Conservation (phyloP, 2,329 filamentous ascomycete genomes). For the Chaetomium strumarium region DNA sequence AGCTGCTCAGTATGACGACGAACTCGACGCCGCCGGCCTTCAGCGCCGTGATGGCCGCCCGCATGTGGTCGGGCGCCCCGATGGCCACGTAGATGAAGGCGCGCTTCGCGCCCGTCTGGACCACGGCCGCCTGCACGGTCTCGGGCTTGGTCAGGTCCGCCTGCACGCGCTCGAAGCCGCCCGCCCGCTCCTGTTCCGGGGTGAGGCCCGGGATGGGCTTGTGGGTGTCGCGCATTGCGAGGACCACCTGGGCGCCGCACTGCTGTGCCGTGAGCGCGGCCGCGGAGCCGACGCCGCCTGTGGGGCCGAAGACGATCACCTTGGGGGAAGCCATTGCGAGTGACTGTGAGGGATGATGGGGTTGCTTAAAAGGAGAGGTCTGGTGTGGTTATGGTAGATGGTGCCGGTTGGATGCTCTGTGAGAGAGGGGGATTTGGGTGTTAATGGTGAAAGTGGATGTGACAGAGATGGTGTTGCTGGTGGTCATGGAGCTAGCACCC, state of each 20-base stretch:
- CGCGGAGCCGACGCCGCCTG: slow-evolving; percentile 40
- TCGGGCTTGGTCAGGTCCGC: slow-evolving; percentile 34
- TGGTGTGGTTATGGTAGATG: neutral
- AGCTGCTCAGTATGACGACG: slow-evolving; percentile 40
- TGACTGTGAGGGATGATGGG: neutral
- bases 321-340: slow-evolving; percentile 10
- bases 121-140: slow-evolving; percentile 36
- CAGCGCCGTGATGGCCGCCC: slow-evolving; percentile 35
- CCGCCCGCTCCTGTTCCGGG: neutral
- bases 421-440: neutral
- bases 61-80: slow-evolving; percentile 35
- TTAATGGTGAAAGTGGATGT: neutral
- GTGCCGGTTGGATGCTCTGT: no score
- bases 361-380: neutral
- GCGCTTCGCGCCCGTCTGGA: slow-evolving; percentile 35
- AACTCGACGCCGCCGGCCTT: slow-evolving; percentile 40
- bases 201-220: slow-evolving; percentile 35
- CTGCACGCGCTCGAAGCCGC: slow-evolving; percentile 20
- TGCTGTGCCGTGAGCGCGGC: slow-evolving; percentile 36
- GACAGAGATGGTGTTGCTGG: neutral
- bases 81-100: slow-evolving; percentile 44
- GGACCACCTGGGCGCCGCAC: slow-evolving; percentile 38
- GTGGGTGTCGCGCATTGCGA: slow-evolving; percentile 41
- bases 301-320: slow-evolving; percentile 45
- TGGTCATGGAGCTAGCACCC: neutral